Evolutionary conservation across 805 yeast genomes (phyloP), one percentile per base, ranked within the genome.

Genomic region (Starmera dryadoides): DNA sequence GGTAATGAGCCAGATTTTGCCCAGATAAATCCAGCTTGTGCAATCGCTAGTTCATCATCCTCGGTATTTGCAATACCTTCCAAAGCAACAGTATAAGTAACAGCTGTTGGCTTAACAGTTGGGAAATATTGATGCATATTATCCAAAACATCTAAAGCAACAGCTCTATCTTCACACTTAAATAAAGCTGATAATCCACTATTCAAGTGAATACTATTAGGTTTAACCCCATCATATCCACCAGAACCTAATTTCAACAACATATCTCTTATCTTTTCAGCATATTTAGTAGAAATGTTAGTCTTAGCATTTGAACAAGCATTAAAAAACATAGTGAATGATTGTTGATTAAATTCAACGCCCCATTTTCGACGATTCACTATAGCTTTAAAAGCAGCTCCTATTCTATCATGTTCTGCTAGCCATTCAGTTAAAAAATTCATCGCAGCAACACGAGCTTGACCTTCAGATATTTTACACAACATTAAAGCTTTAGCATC

Each of bases 351-450:
- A 5, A 69, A 61, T 2, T 71, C 69, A 11, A 78, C 67, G 1
- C 72, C 73, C 79, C 85, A 73, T 52, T 79, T 81, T 63, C 59
- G 73, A 69, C 37, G 69, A 67, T 42, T 69, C 12, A 9, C n/a
- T 9, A 30, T 68, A 16, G 75, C 46, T 31, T 73, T 73, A 20
- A 80, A 40, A 0, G 83, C 82, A 7, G 64, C 66, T 34, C 69
- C 67, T 18, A 69, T 67, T 3, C 70, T 66, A 8, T 62, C 48
- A 1, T 51, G 50, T 7, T 55, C 55, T 4, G 80, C 57, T 32
- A 69, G 62, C 63, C 76, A 69, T 42, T 71, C 68, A 50, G 78
- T 54, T 0, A 84, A 65, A n/a, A 71, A 66, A 45, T 85, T 84
- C 75, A 77, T 71, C 1, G 77, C 84, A 25, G 78, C 84, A 0